Conservation (phyloP, 2,329 filamentous ascomycete species). For the Claviceps paspali region DNA sequence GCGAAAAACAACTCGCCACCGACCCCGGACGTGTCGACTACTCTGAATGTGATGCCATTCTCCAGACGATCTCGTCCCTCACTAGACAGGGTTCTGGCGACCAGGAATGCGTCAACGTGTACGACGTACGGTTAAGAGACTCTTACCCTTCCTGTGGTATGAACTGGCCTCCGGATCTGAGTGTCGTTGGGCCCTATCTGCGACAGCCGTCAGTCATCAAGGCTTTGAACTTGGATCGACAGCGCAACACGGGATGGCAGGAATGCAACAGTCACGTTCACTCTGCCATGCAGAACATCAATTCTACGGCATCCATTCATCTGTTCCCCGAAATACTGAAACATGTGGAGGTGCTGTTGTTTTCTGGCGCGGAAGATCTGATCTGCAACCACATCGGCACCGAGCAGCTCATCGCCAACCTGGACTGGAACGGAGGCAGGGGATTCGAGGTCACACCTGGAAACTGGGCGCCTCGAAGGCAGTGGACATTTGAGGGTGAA, state of each 20-base stretch:
- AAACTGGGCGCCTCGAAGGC: slow-evolving; percentile 77
- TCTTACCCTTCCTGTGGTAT: slow-evolving; percentile 75
- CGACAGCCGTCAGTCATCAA: slow-evolving; percentile 61
- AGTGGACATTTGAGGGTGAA: slow-evolving; percentile 89
- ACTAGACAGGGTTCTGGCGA: slow-evolving; percentile 41
- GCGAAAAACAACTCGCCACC: slow-evolving; percentile 43
- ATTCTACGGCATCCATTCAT: slow-evolving; percentile 57
- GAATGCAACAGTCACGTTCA: slow-evolving; percentile 79
- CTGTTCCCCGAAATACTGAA: slow-evolving; percentile 66
- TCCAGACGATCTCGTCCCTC: slow-evolving; percentile 54
- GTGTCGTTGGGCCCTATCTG: slow-evolving; percentile 65
- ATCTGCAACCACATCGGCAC: slow-evolving; percentile 97
- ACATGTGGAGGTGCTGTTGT: slow-evolving; percentile 67
- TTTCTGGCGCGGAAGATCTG: slow-evolving; percentile 84
- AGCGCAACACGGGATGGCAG: slow-evolving; percentile 76
- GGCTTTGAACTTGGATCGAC: slow-evolving; percentile 69
- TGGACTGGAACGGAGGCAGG: slow-evolving; percentile 82
- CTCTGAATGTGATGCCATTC: slow-evolving; percentile 56
- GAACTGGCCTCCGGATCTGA: slow-evolving; percentile 92
- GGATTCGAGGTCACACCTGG: slow-evolving; percentile 82
- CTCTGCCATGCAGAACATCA: slow-evolving; percentile 49
- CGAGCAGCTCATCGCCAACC: slow-evolving; percentile 74
- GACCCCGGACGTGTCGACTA: slow-evolving; percentile 44
- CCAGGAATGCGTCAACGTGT: slow-evolving; percentile 78
- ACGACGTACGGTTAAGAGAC: slow-evolving; percentile 80